Percentiles rank a stretch among this genome's conserved stretches.
phyloP scores from a whole-genome alignment of 106 monocot genomes.

The Iris macrosiphon region DNA sequence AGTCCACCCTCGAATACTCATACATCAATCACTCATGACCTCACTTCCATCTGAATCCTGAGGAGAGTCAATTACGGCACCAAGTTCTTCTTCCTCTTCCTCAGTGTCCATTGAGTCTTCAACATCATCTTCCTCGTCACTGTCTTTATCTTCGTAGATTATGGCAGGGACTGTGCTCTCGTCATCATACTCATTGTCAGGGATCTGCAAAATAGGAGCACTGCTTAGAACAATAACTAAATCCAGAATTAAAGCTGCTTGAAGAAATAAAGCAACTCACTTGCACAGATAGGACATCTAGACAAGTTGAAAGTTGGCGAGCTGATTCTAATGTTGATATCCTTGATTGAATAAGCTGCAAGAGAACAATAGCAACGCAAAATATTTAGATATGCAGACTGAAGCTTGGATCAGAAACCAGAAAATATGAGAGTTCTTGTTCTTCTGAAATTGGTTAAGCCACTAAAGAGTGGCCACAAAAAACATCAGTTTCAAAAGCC shows the following conservation, averaged over 20 bases:
- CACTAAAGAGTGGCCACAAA: too few species aligned
- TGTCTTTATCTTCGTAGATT: conserved; percentile 73
- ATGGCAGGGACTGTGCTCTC: conserved; percentile 26
- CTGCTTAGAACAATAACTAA: neutral
- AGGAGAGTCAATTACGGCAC: conserved; percentile 32
- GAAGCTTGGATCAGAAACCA: too few species aligned
- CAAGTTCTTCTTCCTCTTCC: conserved; percentile 37
- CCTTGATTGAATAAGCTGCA: conserved; percentile 78
- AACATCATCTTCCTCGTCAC: conserved; percentile 57
- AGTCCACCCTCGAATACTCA: too few species aligned
- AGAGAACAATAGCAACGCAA: neutral
- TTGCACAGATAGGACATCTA: conserved; percentile 50
- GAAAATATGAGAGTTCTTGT: too few species aligned
- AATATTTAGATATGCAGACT: neutral
- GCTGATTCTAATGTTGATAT: conserved; percentile 60
- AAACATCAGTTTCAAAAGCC: too few species aligned
- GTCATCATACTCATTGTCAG: conserved; percentile 47
- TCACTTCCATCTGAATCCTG: conserved; percentile 58
- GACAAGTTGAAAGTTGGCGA: conserved; percentile 52
- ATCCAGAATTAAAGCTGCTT: neutral
- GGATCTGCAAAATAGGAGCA: conserved; percentile 22
- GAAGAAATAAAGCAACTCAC: conserved; percentile 24
- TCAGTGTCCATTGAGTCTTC: conserved; percentile 44
- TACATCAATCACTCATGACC: conserved; percentile 47
- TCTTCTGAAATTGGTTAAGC: too few species aligned